Evolutionary conservation across 805 yeast genomes (phyloP).

Genomic region (Candida ficus): DNA sequence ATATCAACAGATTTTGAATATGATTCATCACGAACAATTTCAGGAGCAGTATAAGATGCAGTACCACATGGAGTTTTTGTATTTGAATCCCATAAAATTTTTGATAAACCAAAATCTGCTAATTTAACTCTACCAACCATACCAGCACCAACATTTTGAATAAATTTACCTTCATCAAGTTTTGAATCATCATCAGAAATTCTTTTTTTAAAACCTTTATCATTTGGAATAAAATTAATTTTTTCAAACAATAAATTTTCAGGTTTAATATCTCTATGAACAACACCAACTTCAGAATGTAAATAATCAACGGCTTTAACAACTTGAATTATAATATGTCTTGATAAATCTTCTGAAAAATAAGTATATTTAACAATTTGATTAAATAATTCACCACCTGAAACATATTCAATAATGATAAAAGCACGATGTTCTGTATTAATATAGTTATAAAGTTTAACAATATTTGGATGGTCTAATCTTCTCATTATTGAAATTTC

Average conservation of each 20-base stretch:
- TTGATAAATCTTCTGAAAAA: slow-evolving; percentile 56
- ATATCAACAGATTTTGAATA: slow-evolving; percentile 94
- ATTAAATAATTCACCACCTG: slow-evolving; percentile 73
- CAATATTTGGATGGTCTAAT: slow-evolving; percentile 59
- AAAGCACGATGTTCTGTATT: slow-evolving; percentile 59
- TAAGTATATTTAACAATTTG: slow-evolving; percentile 64
- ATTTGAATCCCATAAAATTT: slow-evolving; percentile 70
- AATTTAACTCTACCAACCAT: slow-evolving; percentile 84
- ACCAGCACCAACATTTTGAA: slow-evolving; percentile 83
- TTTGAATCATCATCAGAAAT: slow-evolving; percentile 64
- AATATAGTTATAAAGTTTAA: slow-evolving; percentile 58
- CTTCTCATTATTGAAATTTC: slow-evolving; percentile 76
- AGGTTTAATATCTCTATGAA: slow-evolving; percentile 80
- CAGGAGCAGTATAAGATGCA: slow-evolving; percentile 98
- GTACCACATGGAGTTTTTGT: slow-evolving; percentile 99
- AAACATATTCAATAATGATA: slow-evolving; percentile 66
- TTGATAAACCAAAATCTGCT: slow-evolving; percentile 94
- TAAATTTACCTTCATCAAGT: slow-evolving; percentile 82
- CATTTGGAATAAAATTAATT: slow-evolving; percentile 43
- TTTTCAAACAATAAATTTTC: slow-evolving; percentile 68
- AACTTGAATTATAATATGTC: slow-evolving; percentile 61
- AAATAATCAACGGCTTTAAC: slow-evolving; percentile 61
- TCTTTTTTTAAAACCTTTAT: slow-evolving; percentile 34
- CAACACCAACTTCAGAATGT: slow-evolving; percentile 71
- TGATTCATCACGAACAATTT: slow-evolving; percentile 88